Evolutionary conservation across 1,139 yeast species (phyloP), one percentile per base, ranked within the genome.

Genomic region (Kazachstania sp.): DNA sequence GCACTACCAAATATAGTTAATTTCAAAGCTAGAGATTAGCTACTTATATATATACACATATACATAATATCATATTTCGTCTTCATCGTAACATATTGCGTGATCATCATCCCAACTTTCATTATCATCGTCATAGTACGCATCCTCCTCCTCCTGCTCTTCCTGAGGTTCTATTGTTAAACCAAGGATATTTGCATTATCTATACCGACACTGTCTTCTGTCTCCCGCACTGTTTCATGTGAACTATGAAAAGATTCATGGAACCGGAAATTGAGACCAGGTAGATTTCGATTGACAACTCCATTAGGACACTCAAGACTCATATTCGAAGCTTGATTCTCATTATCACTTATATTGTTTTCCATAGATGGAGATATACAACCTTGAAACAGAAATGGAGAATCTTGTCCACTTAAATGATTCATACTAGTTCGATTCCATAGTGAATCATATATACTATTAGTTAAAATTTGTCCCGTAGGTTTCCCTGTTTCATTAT

Each of bases 1-100:
- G 51, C 46, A 6, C 47, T 63, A 45, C 61, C 65, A 15, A 61
- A 62, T 40, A 48, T 56, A 38, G 58, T 61, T 15, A 45, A 57
- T 20, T 57, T 58, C 39, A 51, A 55, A 42, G 45, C 51, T 11
- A 26, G n/a, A 12, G 34, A 41, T 35, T 47, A 34, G n/a, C 29
- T 37, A 30, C 4, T n/a, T 4, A 30, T n/a, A 31, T 26, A 34
- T 19, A 23, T 31, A 11, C 32, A 38, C 13, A 5, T 23, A 37
- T 19, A 11, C n/a, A 23, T n/a, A n/a, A n/a, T 36, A 9, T 36
- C 26, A 32, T 32, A 32, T 5, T 2, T 16, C 16, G 6, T 32
- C 18, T 8, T 16, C 18, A 4, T 32, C 36, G 16, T 16, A 15
- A 15, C 36, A 32, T 32, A 32, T n/a, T 2, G 15, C 15, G 5